Evolutionary conservation across 2,329 filamentous ascomycete genomes (phyloP), one percentile per base, ranked within the genome.

Genomic region (Pseudogymnoascus sp.): DNA sequence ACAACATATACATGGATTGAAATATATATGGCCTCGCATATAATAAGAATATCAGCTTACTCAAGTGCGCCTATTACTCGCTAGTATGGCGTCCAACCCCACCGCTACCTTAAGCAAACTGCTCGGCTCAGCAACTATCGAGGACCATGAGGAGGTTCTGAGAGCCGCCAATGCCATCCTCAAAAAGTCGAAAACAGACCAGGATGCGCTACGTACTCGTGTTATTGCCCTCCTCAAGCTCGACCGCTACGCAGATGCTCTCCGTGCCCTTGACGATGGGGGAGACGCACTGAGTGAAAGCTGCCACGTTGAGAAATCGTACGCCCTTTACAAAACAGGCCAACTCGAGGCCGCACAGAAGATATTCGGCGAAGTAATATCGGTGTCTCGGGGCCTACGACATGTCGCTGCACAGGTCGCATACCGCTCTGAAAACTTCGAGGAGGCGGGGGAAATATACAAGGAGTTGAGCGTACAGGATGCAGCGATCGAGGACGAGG

Each of bases 261-360:
- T 91, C 57, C 84, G 84, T 63, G 81, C 84, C 61, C 81, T 93
- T 63, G 82, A 85, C 63, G 83, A 85, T 36, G 84, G 79, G 15
- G 84, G 85, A 58, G 77, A 82, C 62, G 78, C 76, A 65, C 75
- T 92, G 62, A 83, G 86, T 70, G 76, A 81, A 39, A 75, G 75
- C 62, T 89, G 86, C 66, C 70, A 75, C 13, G 78, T 92, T 44
- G 90, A 92, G 73, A 86, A 86, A 71, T 84, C 88, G 1, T 95
- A 95, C 76, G 87, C 88, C n/a, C 80, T 92, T 17, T 95, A 94
- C 76, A 94, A 92, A 77, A 82, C 84, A 0, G 88, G 89, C 24
- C 80, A 85, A 65, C 80, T 90, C 1, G 77, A 81, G 17, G 85
- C 87, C 62, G 89, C 90, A 17, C 79, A 81, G 15, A 68, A 74